Base-by-base conservation (phyloP, 306 rosid genomes). In the Trifolium fragiferum region DNA sequence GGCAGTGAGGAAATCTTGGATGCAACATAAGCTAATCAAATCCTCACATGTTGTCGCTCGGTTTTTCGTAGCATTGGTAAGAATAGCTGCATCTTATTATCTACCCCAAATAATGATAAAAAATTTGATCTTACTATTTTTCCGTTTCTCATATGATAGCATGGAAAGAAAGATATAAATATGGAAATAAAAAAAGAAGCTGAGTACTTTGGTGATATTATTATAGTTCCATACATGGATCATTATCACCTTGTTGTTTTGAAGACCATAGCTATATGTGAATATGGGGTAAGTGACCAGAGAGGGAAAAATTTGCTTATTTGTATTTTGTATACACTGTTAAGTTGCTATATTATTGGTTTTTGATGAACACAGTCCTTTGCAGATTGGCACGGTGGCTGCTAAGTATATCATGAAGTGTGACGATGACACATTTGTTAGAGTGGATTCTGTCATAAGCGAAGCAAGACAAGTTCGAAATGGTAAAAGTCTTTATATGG, bases 1-100 rank as follows among this genome's bases (percentile, higher is more conserved):
- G 99, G 97, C 99, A 35, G 92, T 92, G 70, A 88, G 99, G 84
- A 94, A 94, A 85, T 90, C 99, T 19, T 94, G 99, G 99, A 86
- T 94, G 97, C 97, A 94, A 78, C 95, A 94, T 43, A 86, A 73
- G 67, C 80, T 87, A 12, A 85, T 94, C 78, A 90, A 71, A 87
- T 90, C 95, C 68, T 92, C 99, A 7, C 79, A 53, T 54, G 92
- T 85, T 20, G 95, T 90, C 63, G 95, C 97, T 66, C 91, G 96
- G 10, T 90, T 94, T 80, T 92, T 94, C 60, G 96, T 94, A 1
- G 99, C 99, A 68, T 73, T 90, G 97, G 99, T 92, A 87, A 72
- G 89, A 71, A 30, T 19, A n/a, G 65, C 55, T 60, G 20, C 70
- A 11, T 44, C 21, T n/a, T n/a, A n/a, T 47, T 57, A 75, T 50